These are phyloP conservation scores for Talaromyces funiculosus DNA, from an alignment of 2,329 filamentous ascomycete genomes.

Conservation along the genomic window DNA sequence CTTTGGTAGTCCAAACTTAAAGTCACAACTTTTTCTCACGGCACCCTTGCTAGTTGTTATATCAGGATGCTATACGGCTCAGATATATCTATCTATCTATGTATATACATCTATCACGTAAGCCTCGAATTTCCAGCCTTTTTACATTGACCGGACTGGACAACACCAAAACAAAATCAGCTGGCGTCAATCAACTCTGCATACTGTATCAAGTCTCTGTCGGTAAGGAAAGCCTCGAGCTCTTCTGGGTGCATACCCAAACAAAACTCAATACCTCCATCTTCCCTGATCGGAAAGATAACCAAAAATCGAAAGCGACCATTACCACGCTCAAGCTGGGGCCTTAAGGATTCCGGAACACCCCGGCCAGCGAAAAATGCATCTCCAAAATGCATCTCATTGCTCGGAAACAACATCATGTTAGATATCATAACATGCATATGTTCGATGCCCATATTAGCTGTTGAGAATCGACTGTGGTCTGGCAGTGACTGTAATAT, in stretches of 20 bases:
- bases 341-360: background rate
- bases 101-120: no score
- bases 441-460: constrained; percentile 9
- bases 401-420: background rate
- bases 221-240: background rate
- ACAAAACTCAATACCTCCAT: constrained; percentile 3
- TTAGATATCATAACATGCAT: constrained; percentile 10
- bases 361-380: background rate
- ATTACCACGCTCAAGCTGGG: constrained; percentile 6
- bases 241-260: constrained; percentile 7
- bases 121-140: no score
- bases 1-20: no score
- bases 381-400: background rate
- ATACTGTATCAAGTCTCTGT: constrained; percentile 2
- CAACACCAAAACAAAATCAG: no score
- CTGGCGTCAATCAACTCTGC: background rate
- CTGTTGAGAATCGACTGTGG: constrained; percentile 7
- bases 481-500: constrained; percentile 5
- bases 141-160: no score
- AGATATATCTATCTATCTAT: no score
- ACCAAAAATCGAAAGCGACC: constrained; percentile 8
- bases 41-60: no score
- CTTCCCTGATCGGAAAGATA: background rate
- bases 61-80: no score
- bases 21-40: no score